Percentiles rank a stretch among this genome's conserved stretches.
phyloP scores from a whole-genome alignment of 345 rosid genomes.

The Trapa incisa region DNA sequence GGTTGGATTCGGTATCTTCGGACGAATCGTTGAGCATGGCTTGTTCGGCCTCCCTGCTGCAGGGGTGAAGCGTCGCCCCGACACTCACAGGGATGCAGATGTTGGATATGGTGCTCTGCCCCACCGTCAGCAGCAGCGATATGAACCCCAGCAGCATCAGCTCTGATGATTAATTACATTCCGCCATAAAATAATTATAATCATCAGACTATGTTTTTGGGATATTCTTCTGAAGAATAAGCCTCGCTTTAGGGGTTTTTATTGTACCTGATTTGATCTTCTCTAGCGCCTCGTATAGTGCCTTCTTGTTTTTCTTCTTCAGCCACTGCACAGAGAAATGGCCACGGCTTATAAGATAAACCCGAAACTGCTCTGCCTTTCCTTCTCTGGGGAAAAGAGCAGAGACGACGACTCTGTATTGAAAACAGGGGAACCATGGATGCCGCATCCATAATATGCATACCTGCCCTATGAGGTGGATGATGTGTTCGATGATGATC shows the following conservation, averaged over 20 bases:
- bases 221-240: background rate
- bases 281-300: conserved; percentile 76
- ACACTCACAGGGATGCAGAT: conserved; percentile 12
- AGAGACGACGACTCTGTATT: too few relatives aligned
- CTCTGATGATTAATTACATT: conserved; percentile 4
- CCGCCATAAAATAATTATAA: background rate
- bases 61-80: conserved; percentile 14
- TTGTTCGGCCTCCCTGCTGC: conserved; percentile 6
- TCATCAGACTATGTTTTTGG: background rate
- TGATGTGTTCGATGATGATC: conserved; percentile 34
- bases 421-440: too few relatives aligned
- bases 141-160: conserved; percentile 17
- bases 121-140: conserved; percentile 16
- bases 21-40: background rate
- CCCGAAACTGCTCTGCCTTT: background rate
- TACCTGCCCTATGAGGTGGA: conserved; percentile 56
- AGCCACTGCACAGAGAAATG: conserved; percentile 41
- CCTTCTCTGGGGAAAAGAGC: background rate
- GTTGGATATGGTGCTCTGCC: conserved; percentile 10
- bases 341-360: background rate
- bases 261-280: conserved; percentile 72
- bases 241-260: background rate
- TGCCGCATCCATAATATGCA: too few relatives aligned
- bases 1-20: conserved; percentile 11
- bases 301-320: conserved; percentile 45